A percentile compares a stretch with the other conserved stretches of the same genome.
Conservation (phyloP, 441 rosid species). For the Francoa sonchifolia region DNA sequence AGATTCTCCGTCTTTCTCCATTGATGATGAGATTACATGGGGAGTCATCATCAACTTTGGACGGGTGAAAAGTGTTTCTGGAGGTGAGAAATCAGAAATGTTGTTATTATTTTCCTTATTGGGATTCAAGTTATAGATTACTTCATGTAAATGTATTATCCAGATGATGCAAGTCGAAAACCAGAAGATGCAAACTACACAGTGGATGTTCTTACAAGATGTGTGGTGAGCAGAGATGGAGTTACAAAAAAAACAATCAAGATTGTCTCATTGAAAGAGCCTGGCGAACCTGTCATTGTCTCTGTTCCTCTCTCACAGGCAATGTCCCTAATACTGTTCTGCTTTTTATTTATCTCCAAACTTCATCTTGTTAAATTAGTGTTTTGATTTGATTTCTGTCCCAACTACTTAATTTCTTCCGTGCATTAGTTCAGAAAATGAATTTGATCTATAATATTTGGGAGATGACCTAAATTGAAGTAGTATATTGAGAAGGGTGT, state of each 20-base stretch:
- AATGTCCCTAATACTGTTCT: constrained; percentile 4
- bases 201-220: constrained; percentile 78
- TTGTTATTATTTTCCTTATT: not conserved
- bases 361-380: not conserved
- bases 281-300: constrained; percentile 78
- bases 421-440: too few species aligned
- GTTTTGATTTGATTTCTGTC: too few species aligned
- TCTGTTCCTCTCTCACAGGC: constrained; percentile 74
- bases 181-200: constrained; percentile 73
- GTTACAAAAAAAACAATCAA: constrained; percentile 47
- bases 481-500: too few species aligned
- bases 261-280: constrained; percentile 51
- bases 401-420: too few species aligned
- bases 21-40: constrained; percentile 68
- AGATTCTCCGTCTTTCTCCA: constrained; percentile 44
- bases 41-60: constrained; percentile 72
- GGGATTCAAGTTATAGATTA: not conserved
- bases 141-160: constrained; percentile 10
- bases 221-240: constrained; percentile 53
- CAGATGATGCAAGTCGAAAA: constrained; percentile 63
- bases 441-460: too few species aligned
- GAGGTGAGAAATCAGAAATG: constrained; percentile 33
- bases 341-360: constrained; percentile 2
- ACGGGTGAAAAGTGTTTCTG: constrained; percentile 48
- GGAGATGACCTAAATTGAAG: too few species aligned